phyloP scores from a whole-genome alignment of 2,329 filamentous ascomycete species.

The Plectosphaerella sp. region DNA sequence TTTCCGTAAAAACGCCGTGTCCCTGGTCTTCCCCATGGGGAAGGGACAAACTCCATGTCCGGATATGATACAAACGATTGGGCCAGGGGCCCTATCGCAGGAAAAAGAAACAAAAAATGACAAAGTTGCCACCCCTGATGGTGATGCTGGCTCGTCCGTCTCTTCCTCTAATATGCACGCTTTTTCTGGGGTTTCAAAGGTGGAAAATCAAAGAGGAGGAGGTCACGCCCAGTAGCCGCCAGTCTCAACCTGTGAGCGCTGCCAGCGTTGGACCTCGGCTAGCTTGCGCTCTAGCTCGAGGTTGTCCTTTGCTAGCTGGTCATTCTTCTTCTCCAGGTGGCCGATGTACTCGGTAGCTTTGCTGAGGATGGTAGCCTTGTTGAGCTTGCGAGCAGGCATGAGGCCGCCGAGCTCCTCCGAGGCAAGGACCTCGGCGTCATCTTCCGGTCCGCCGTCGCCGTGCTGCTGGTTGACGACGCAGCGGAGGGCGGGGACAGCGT shows the following conservation, averaged over 20 bases:
- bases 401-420: constrained; percentile 23
- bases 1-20: too few species aligned
- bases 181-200: background rate
- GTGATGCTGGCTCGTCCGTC: too few species aligned
- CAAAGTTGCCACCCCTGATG: too few species aligned
- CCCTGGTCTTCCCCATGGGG: too few species aligned
- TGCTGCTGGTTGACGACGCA: constrained; percentile 25
- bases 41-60: too few species aligned
- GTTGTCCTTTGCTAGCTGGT: constrained; percentile 24
- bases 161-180: too few species aligned
- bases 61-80: too few species aligned
- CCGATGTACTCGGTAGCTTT: constrained; percentile 33
- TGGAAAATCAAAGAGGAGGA: background rate
- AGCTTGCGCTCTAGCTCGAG: constrained; percentile 22
- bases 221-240: constrained; percentile 4
- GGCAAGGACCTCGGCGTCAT: constrained; percentile 15
- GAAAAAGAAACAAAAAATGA: too few species aligned
- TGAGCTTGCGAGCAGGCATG: constrained; percentile 31
- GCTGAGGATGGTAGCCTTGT: constrained; percentile 37
- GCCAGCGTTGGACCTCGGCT: constrained; percentile 9
- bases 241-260: constrained; percentile 5
- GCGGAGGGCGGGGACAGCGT: constrained; percentile 55
- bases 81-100: too few species aligned
- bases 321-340: constrained; percentile 29
- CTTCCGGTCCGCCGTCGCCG: constrained; percentile 4